Evolutionary conservation across 495 filamentous ascomycete genomes (phyloP).

Genomic region (Clavariopsis aquatica): DNA sequence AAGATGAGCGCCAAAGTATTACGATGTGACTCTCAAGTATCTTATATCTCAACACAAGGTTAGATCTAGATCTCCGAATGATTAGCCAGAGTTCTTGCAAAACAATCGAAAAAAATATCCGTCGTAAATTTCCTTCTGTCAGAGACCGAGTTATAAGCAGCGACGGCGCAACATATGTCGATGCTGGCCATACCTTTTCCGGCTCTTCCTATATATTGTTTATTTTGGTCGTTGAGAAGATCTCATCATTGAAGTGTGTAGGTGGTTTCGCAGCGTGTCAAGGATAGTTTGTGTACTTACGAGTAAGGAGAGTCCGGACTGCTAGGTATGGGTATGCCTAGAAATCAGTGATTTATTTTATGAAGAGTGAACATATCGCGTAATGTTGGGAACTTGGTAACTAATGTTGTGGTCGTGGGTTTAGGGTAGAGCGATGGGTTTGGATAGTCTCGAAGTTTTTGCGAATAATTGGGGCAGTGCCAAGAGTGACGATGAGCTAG

Average conservation of each 20-base stretch:
- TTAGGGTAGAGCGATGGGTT: too few species aligned
- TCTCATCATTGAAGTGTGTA: conserved; percentile 27
- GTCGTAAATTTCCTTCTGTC: conserved; percentile 18
- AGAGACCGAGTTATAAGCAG: conserved; percentile 41
- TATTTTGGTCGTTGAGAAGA: conserved; percentile 19
- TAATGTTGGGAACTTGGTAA: not conserved
- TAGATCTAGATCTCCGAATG: too few species aligned
- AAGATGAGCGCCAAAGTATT: too few species aligned
- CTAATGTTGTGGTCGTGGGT: too few species aligned
- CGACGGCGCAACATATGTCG: conserved; percentile 41
- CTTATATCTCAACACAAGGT: too few species aligned
- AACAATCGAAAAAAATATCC: not conserved
- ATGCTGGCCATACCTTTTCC: conserved; percentile 42
- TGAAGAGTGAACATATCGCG: too few species aligned
- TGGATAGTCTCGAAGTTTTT: too few species aligned
- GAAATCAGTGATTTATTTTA: too few species aligned
- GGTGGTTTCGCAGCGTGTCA: not conserved
- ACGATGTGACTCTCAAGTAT: too few species aligned
- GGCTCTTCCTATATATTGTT: conserved; percentile 40
- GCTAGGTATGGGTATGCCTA: too few species aligned
- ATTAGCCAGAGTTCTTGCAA: not conserved
- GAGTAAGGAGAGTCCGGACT: not conserved
- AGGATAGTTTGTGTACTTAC: not conserved
- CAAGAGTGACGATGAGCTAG: too few species aligned
- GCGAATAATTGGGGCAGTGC: too few species aligned